Conservation (phyloP, 2,329 filamentous ascomycete species). For the Penicillium vulpinum region DNA sequence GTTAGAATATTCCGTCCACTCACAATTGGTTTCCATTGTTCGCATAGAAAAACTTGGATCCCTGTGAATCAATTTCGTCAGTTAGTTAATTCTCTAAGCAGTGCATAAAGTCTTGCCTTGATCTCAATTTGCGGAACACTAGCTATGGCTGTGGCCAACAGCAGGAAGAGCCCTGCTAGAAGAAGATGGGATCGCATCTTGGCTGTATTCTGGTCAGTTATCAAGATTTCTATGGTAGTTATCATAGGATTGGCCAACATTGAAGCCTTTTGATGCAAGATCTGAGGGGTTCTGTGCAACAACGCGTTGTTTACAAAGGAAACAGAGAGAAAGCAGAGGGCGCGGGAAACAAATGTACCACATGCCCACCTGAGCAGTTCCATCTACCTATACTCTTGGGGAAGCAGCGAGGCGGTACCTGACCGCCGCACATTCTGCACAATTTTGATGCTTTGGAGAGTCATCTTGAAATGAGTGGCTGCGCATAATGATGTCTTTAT, state of each 20-base stretch:
- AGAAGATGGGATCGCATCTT: not conserved
- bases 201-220: not conserved
- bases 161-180: not conserved
- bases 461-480: too few relatives aligned
- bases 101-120: not conserved
- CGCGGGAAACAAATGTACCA: not conserved
- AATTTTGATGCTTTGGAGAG: not conserved
- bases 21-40: slow-evolving; percentile 7
- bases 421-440: not conserved
- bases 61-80: not conserved
- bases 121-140: slow-evolving; percentile 6
- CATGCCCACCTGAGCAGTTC: too few relatives aligned
- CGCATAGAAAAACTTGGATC: slow-evolving; percentile 8
- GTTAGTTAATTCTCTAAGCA: not conserved
- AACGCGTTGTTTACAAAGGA: not conserved
- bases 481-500: too few relatives aligned
- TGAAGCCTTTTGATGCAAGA: too few relatives aligned
- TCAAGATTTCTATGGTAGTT: not conserved
- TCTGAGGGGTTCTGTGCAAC: not conserved
- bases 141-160: not conserved
- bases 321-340: too few relatives aligned
- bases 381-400: not conserved
- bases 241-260: too few relatives aligned
- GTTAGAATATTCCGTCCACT: not conserved
- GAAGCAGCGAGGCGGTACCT: not conserved